These are phyloP conservation scores for Pichia sp. DNA, from an alignment of 1,139 yeast genomes.

Conservation along the genomic window DNA sequence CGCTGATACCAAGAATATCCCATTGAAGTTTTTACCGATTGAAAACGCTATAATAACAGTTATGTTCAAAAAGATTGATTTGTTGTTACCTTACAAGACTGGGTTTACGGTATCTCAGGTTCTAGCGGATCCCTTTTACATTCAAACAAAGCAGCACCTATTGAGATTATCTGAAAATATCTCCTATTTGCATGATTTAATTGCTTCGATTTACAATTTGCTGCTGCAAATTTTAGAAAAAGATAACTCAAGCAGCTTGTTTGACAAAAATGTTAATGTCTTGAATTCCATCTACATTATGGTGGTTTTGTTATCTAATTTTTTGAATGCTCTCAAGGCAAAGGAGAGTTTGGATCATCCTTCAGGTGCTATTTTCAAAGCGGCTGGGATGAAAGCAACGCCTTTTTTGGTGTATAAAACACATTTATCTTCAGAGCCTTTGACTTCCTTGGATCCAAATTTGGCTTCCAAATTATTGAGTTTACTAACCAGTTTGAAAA, in stretches of 20 bases:
- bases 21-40: slow-evolving; percentile 1
- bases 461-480: slow-evolving; percentile 3
- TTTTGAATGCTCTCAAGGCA: slow-evolving; percentile 6
- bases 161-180: slow-evolving; percentile 12
- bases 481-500: slow-evolving; percentile 5
- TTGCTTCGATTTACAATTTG: slow-evolving; percentile 9
- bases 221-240: slow-evolving; percentile 5
- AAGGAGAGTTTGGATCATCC: slow-evolving; percentile 4
- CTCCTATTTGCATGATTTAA: slow-evolving; percentile 6
- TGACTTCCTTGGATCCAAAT: slow-evolving; percentile 1
- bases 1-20: neutral
- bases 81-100: slow-evolving; percentile 23
- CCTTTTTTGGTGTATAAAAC: slow-evolving; percentile 5
- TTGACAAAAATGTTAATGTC: slow-evolving; percentile 2
- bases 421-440: slow-evolving; percentile 3
- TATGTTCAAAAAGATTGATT: slow-evolving; percentile 21
- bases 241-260: slow-evolving; percentile 2
- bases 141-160: slow-evolving; percentile 18
- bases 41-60: slow-evolving; percentile 18
- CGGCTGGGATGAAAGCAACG: slow-evolving; percentile 8
- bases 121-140: slow-evolving; percentile 22
- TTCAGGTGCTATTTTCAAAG: slow-evolving; percentile 1
- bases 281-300: slow-evolving; percentile 10
- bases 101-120: slow-evolving; percentile 22
- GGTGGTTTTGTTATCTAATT: slow-evolving; percentile 3